Base-by-base conservation (phyloP, 2,329 filamentous ascomycete genomes). In the Pseudophaeomoniella oleicola region DNA sequence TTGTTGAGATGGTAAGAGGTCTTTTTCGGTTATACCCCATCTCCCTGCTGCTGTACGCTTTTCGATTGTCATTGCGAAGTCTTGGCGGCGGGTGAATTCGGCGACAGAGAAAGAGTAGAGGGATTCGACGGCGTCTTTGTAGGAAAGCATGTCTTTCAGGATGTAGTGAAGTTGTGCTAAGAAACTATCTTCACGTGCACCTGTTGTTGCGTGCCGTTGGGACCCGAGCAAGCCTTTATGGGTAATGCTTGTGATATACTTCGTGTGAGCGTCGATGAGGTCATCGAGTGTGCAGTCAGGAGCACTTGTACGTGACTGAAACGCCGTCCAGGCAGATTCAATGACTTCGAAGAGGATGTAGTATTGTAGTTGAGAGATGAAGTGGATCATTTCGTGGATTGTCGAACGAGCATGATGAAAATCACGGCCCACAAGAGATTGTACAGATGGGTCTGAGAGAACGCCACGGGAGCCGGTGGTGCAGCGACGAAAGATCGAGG, bases 321-420 rank as follows among this genome's bases (percentile, higher is more conserved):
- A 71, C 52, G 88, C 81, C 42, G 83, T 82, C 92, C 90, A 98
- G 34, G 84, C 90, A 22, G 83, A 81, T 57, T 98, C 90, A 48
- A 98, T 96, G 47, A 98, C 90, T 58, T 98, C 90, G 52, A 96
- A 98, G 6, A 98, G 69, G 47, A 98, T 94, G 57, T 98, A 98
- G 63, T 96, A 94, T 58, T 98, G 90, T 11, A 98, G 70, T 59
- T 98, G 90, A 44, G 85, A 85, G 51, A 96, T 79, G 52, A 98
- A 96, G 56, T 98, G 92, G 12, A 96, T 84, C 90, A 98, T 98
- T 58, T 98, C 92, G 10, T 88, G 87, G 27, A 96, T 76, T 13
- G 79, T 78, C 40, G 87, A 90, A 39, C 88, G 72, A 3, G 87
- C 92, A 11, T 72, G 76, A 55, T 94, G 94, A 90, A 90, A 98